phyloP scores from a whole-genome alignment of 108 stramenopile species.

The Stephanodiscus triporus region DNA sequence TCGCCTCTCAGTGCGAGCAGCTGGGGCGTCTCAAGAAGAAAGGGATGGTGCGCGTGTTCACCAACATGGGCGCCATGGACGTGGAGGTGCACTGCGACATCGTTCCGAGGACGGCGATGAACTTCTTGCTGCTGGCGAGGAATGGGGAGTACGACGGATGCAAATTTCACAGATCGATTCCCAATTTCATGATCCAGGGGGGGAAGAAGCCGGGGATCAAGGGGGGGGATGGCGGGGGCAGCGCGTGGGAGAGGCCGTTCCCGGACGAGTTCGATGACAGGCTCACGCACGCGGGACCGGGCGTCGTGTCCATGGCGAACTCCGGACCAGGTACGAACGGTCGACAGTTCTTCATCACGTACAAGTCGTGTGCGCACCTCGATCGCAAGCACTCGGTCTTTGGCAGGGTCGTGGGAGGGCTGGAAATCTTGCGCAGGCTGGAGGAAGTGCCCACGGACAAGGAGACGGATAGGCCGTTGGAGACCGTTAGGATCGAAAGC shows the following conservation, averaged over 20 bases:
- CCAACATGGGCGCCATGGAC: slow-evolving; percentile 85
- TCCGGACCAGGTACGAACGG: slow-evolving; percentile 88
- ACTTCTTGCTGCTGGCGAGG: slow-evolving; percentile 89
- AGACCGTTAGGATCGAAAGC: slow-evolving; percentile 59
- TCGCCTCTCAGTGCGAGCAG: slow-evolving; percentile 73
- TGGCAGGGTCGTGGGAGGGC: slow-evolving; percentile 90
- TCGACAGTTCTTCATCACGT: slow-evolving; percentile 97
- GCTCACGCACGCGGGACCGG: slow-evolving; percentile 70
- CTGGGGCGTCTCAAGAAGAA: slow-evolving; percentile 81
- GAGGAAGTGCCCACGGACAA: slow-evolving; percentile 75
- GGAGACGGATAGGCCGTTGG: slow-evolving; percentile 67
- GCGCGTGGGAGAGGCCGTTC: slow-evolving; percentile 82
- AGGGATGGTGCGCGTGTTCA: slow-evolving; percentile 87
- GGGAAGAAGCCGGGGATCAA: slow-evolving; percentile 68
- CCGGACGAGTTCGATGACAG: slow-evolving; percentile 94
- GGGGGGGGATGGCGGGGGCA: slow-evolving; percentile 50
- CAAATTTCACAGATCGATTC: slow-evolving; percentile 91
- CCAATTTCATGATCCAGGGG: slow-evolving; percentile 94
- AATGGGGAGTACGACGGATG: slow-evolving; percentile 87
- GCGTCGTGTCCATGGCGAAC: slow-evolving; percentile 96
- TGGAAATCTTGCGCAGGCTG: slow-evolving; percentile 65
- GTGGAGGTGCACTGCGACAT: slow-evolving; percentile 94
- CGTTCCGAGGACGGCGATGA: slow-evolving; percentile 88
- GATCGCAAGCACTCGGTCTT: slow-evolving; percentile 97
- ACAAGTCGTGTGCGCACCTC: slow-evolving; percentile 84